These are phyloP conservation scores for Suhomyces coccinellae DNA, from an alignment of 1,139 yeast species.

Conservation along the genomic window DNA sequence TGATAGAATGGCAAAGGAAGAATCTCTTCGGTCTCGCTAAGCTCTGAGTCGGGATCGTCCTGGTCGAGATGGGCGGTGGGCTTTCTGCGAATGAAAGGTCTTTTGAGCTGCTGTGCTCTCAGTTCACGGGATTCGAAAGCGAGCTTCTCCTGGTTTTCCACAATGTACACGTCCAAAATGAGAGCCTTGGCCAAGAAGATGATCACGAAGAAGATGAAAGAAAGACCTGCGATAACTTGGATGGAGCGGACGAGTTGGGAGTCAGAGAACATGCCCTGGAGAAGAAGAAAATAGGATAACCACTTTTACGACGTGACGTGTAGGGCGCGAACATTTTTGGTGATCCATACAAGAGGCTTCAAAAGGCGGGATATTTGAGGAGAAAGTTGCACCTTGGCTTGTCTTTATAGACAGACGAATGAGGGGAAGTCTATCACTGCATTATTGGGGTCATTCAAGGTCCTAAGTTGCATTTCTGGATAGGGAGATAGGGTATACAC, in stretches of 20 bases:
- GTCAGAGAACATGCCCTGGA: constrained; percentile 3
- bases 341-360: not conserved
- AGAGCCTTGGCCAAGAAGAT: constrained; percentile 7
- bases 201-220: constrained; percentile 4
- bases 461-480: too few relatives aligned
- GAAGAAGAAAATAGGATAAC: not conserved
- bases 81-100: not conserved
- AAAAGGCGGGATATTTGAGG: not conserved
- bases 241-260: constrained; percentile 4
- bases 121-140: constrained; percentile 8
- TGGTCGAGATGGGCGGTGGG: not conserved
- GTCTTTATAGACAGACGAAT: not conserved
- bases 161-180: constrained; percentile 10
- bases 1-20: constrained; percentile 27
- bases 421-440: not conserved
- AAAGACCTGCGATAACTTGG: not conserved
- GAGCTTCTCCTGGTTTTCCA: constrained; percentile 9
- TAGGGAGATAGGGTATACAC: too few relatives aligned
- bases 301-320: not conserved
- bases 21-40: constrained; percentile 2
- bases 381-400: not conserved
- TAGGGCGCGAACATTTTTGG: not conserved
- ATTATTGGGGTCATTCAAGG: too few relatives aligned
- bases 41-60: constrained; percentile 8
- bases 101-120: constrained; percentile 4